Base-by-base conservation (phyloP, 129 eudicot genomes). In the Tanacetum coccineum region DNA sequence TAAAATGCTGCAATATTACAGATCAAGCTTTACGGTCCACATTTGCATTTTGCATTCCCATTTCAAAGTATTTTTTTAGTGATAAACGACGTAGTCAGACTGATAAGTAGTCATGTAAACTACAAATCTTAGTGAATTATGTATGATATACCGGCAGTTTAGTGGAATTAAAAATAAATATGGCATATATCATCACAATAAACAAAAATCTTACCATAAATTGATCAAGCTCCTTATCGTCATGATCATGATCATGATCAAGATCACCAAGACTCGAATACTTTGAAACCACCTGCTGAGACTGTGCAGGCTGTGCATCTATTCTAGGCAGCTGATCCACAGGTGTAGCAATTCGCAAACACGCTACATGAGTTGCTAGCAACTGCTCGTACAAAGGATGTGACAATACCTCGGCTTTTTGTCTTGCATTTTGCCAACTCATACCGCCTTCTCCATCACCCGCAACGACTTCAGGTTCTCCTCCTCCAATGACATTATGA, bases 281-380 rank as follows among this genome's bases (percentile, higher is more conserved):
- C 71, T 85, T 89, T 0, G 86, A 82, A 15, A 89, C 94, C 18
- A 89, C 96, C n/a, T 87, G 82, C 78, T 90, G 95, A 62, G 97
- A 82, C 81, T 84, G 97, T 4, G 88, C 81, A 36, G 87, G 84
- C 82, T 90, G 97, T 6, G 95, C 95, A 54, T 90, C 97, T 9
- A 90, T 90, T 68, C 95, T 76, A 17, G 95, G 97, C 72, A 90
- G 75, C 85, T 90, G 97, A 82, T 90, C 95, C 62, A 90, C 95
- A 66, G 97, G 97, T 26, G 97, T 90, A 0, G 95, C 97, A 42
- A 90, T 84, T 15, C 95, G 82, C 58, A 90, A 47, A 67, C 97
- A 90, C 60, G 95, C 86, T 44, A 87, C 95, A 55, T 90, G 97
- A 7, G 95, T 95, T 17, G 95, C 83, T 64, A 90, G 71, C 73